Percentiles rank a stretch among this genome's conserved stretches.
These are phyloP conservation scores for Yarrowia yakushimensis DNA, from an alignment of 805 yeast species.

Conservation along the genomic window DNA sequence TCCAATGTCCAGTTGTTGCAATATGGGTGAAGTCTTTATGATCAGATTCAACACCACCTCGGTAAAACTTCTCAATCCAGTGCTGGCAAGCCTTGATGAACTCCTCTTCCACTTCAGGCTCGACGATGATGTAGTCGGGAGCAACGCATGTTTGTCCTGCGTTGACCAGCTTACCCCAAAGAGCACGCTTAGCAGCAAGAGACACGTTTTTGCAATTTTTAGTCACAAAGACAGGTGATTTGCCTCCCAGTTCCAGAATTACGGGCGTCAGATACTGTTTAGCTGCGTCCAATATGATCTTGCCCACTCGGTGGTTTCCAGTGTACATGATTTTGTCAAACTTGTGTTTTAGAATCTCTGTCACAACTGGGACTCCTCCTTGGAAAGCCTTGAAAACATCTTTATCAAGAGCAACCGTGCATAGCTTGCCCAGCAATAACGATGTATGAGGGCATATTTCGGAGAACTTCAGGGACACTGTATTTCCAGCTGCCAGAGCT, in stretches of 20 bases:
- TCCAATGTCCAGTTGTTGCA: constrained; percentile 52
- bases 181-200: constrained; percentile 55
- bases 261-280: constrained; percentile 79
- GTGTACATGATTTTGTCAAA: constrained; percentile 85
- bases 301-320: constrained; percentile 75
- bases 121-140: constrained; percentile 74
- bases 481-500: constrained; percentile 81
- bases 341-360: constrained; percentile 54
- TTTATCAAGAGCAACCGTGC: constrained; percentile 52
- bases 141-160: constrained; percentile 91
- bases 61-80: constrained; percentile 45
- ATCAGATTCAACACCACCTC: not conserved
- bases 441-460: constrained; percentile 66
- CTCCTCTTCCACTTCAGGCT: constrained; percentile 51
- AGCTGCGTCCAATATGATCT: constrained; percentile 71
- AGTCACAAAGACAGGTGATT: constrained; percentile 65
- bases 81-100: constrained; percentile 45
- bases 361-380: constrained; percentile 68
- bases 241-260: constrained; percentile 85
- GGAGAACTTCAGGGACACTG: constrained; percentile 68
- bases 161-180: constrained; percentile 77
- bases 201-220: not conserved
- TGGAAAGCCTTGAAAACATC: constrained; percentile 60
- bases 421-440: constrained; percentile 49
- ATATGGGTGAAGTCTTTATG: constrained; percentile 53